A percentile compares a stretch with the other conserved stretches of the same genome.
Evolutionary conservation across 768 basidiomycete species (phyloP).

Genomic region (Boletus bicolor): DNA sequence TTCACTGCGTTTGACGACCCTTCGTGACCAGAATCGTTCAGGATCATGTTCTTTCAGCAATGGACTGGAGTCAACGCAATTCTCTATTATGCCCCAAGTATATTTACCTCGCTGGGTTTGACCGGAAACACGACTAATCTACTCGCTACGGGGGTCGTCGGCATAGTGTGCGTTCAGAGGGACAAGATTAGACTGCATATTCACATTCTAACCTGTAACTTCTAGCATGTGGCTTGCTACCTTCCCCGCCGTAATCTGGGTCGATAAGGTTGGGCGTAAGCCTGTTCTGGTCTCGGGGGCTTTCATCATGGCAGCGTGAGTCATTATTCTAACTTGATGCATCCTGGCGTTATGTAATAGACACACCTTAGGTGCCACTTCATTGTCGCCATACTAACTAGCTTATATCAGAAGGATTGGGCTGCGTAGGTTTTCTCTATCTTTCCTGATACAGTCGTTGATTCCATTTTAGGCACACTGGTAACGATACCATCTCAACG

Average conservation of each 20-base stretch:
- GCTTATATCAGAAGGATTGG: conserved; percentile 58
- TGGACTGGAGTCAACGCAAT: conserved; percentile 80
- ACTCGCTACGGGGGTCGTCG: conserved; percentile 70
- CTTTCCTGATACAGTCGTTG: background rate
- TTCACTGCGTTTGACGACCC: background rate
- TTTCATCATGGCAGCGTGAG: conserved; percentile 64
- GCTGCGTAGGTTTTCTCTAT: conserved; percentile 32
- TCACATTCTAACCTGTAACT: background rate
- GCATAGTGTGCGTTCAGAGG: conserved; percentile 56
- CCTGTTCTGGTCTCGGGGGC: conserved; percentile 73
- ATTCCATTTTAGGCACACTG: background rate
- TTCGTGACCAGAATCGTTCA: conserved; percentile 17
- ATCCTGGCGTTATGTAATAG: background rate
- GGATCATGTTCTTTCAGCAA: conserved; percentile 79
- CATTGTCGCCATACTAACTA: conserved; percentile 64
- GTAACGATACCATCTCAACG: background rate
- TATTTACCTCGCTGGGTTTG: conserved; percentile 61
- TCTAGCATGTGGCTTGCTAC: conserved; percentile 70
- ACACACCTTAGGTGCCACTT: conserved; percentile 53
- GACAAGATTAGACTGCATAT: background rate
- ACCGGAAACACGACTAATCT: conserved; percentile 57
- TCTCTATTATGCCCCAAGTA: conserved; percentile 72
- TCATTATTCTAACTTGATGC: conserved; percentile 13
- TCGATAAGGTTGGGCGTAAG: conserved; percentile 73
- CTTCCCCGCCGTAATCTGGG: conserved; percentile 78